Evolutionary conservation across 768 basidiomycete species (phyloP).

Genomic region (Boletus vermiculosoides): DNA sequence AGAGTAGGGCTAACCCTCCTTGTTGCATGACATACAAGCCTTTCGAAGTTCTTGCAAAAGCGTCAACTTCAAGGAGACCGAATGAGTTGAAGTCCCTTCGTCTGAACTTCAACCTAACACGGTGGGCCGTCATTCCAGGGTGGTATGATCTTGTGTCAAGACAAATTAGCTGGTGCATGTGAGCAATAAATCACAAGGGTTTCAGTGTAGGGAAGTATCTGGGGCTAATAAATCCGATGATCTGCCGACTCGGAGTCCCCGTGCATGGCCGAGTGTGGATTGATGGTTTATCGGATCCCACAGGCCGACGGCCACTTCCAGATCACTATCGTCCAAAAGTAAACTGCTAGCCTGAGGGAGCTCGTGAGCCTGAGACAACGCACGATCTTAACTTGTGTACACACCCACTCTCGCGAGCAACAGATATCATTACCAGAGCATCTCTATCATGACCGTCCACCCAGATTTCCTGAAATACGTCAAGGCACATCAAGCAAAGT

Average conservation of each 20-base stretch:
- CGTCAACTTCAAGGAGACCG: too few species aligned
- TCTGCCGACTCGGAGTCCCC: not conserved
- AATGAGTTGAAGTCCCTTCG: too few species aligned
- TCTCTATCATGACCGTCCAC: constrained; percentile 34
- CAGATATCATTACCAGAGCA: not conserved
- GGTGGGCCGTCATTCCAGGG: not conserved
- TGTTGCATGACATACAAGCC: not conserved
- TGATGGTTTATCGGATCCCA: too few species aligned
- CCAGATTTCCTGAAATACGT: constrained; percentile 47
- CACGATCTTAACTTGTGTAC: not conserved
- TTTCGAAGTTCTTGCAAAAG: not conserved
- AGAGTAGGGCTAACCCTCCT: not conserved
- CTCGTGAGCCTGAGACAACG: not conserved
- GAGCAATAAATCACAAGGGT: not conserved
- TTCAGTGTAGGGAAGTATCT: not conserved
- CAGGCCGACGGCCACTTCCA: too few species aligned
- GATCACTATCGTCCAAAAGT: not conserved
- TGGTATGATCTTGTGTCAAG: not conserved
- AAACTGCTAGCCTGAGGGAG: not conserved
- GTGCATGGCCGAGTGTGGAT: not conserved
- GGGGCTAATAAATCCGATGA: not conserved
- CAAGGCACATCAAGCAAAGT: constrained; percentile 65
- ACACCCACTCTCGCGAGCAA: not conserved
- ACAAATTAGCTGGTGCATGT: not conserved
- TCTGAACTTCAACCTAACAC: not conserved